Conservation (phyloP, 176 grass and related monocot species). For the Chrysopogon serrulatus region DNA sequence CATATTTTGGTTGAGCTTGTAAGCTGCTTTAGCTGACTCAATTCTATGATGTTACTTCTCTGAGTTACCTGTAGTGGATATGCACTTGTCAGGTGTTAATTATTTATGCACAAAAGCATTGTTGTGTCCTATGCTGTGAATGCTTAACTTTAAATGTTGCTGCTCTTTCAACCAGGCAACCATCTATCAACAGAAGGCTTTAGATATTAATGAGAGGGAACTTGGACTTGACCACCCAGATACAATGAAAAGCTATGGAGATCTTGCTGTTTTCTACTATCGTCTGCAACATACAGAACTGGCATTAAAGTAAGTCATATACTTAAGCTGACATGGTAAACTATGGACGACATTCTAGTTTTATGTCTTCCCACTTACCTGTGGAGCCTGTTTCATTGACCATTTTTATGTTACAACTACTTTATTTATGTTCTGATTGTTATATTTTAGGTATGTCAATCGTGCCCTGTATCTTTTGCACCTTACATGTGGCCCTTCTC, state of each 20-base stretch:
- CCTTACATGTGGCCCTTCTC: constrained; percentile 90
- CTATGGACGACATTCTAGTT: not conserved
- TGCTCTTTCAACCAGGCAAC: constrained; percentile 69
- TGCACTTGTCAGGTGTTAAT: not conserved
- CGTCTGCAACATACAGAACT: constrained; percentile 98
- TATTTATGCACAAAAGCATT: not conserved
- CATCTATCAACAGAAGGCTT: constrained; percentile 97
- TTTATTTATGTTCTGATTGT: constrained; percentile 7
- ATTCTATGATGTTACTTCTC: not conserved
- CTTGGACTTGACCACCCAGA: constrained; percentile 99
- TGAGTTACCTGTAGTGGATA: not conserved
- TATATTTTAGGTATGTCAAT: constrained; percentile 82
- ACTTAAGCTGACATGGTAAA: constrained; percentile 14
- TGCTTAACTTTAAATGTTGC: constrained; percentile 16
- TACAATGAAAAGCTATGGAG: constrained; percentile 99
- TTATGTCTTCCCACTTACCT: constrained; percentile 12
- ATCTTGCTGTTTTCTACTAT: constrained; percentile 99
- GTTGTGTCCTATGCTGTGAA: constrained; percentile 5
- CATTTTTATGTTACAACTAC: constrained; percentile 1
- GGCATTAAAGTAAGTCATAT: constrained; percentile 75
- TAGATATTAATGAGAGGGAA: constrained; percentile 99
- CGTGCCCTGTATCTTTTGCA: constrained; percentile 94
- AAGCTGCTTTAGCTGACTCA: constrained; percentile 24
- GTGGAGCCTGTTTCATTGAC: not conserved
- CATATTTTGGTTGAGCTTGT: constrained; percentile 18